Base-by-base conservation (phyloP, 129 eudicot species). In the Artemisia tridentata region DNA sequence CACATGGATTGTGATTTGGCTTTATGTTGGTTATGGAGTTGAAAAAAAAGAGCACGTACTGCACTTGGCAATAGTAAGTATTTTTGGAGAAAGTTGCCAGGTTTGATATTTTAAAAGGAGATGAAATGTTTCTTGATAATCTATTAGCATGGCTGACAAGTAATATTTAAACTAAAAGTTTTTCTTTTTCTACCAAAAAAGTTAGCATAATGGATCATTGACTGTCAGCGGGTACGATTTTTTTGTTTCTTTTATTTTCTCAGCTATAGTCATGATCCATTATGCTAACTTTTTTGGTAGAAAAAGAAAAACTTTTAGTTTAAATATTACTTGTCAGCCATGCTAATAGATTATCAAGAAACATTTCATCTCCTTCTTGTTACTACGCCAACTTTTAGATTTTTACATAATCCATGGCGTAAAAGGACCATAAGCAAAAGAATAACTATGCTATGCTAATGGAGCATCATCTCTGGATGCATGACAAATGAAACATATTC, bases 321-420 rank as follows among this genome's bases (percentile, higher is more conserved):
- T 60, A 25, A 6, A 21, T 23, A 27, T 77, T 76, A 80, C 6
- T 48, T 48, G 16, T 48, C 16, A 8, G 60, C 17, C 27, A 17
- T 18, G 20, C 60, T 54, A 54, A n/a, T 16, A 2, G 20, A 17
- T 17, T n/a, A n/a, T n/a, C n/a, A n/a, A n/a, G n/a, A n/a, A n/a
- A n/a, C n/a, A n/a, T n/a, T n/a, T n/a, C n/a, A n/a, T n/a, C n/a
- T n/a, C n/a, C 8, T 15, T 27, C 70, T 69, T 12, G 13, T 34
- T 43, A 86, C 84, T 34, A 88, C 64, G 0, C 75, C 88, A 72
- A 88, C 64, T 65, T 79, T 78, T 8, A 85, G 65, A 53, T 38
- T 38, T 1, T 38, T 38, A 1, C 45, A 38, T 38, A 6, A 38
- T 38, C 45, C 45, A 38, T 38, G 45, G 9, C 0, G 1, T 38